These are phyloP conservation scores for Kodamaea laetipori DNA, from an alignment of 805 yeast species.

Conservation along the genomic window DNA sequence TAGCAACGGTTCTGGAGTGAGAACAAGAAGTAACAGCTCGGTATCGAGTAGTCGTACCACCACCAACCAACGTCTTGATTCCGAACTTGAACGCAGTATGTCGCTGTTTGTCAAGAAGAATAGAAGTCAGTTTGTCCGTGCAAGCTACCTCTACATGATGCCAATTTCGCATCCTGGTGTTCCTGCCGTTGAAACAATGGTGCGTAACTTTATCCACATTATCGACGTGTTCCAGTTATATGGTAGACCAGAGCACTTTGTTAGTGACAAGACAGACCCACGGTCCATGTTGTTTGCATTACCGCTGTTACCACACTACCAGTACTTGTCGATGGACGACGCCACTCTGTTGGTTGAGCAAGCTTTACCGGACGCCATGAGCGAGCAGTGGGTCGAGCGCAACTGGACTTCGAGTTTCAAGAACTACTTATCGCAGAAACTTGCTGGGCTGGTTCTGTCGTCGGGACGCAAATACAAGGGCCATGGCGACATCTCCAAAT, in stretches of 20 bases:
- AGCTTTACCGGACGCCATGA: constrained; percentile 21
- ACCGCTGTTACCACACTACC: constrained; percentile 71
- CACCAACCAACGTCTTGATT: constrained; percentile 6
- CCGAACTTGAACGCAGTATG: constrained; percentile 12
- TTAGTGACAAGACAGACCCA: constrained; percentile 68
- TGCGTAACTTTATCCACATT: constrained; percentile 66
- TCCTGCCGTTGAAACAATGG: constrained; percentile 69
- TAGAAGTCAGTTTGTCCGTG: constrained; percentile 29
- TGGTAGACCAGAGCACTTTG: constrained; percentile 74
- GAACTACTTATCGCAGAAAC: constrained; percentile 14
- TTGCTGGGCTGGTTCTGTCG: constrained; percentile 1
- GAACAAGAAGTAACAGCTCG: constrained; percentile 10
- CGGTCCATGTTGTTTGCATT: constrained; percentile 71
- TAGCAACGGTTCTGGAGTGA: not conserved
- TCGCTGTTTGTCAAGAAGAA: constrained; percentile 33
- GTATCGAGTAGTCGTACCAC: constrained; percentile 6
- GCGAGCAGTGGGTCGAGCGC: constrained; percentile 28
- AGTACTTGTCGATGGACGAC: constrained; percentile 47
- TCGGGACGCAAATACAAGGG: constrained; percentile 34
- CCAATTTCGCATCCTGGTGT: constrained; percentile 77
- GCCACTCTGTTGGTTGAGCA: constrained; percentile 24
- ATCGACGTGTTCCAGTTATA: constrained; percentile 70
- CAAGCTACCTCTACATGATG: constrained; percentile 60
- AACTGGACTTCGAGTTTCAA: constrained; percentile 34
- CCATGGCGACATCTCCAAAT: constrained; percentile 35